phyloP scores from a whole-genome alignment of 495 filamentous ascomycete genomes.

The Penicillium goetzii region DNA sequence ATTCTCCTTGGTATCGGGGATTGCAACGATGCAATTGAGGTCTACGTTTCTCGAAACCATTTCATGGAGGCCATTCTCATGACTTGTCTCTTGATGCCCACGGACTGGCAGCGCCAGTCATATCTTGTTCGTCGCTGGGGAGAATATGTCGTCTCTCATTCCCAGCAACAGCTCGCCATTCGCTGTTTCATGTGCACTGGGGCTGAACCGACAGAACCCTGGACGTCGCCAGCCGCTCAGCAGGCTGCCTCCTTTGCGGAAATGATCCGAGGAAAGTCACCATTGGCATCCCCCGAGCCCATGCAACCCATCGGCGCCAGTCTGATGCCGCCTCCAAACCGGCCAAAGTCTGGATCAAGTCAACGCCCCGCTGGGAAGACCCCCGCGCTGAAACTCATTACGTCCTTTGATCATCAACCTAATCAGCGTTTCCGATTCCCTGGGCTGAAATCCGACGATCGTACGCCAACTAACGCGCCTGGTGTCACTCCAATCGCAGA shows the following conservation, averaged over 20 bases:
- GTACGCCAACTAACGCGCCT: constrained; percentile 74
- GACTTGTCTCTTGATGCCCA: constrained; percentile 71
- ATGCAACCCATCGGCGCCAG: constrained; percentile 34
- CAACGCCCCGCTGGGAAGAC: constrained; percentile 64
- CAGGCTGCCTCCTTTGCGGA: constrained; percentile 57
- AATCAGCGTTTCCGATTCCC: constrained; percentile 68
- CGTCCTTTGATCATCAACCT: constrained; percentile 72
- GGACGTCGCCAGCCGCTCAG: constrained; percentile 79
- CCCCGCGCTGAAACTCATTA: constrained; percentile 91
- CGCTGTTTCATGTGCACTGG: constrained; percentile 88
- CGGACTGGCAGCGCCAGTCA: constrained; percentile 87
- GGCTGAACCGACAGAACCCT: constrained; percentile 75
- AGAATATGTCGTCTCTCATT: constrained; percentile 83
- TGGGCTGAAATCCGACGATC: constrained; percentile 65
- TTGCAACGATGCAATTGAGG: constrained; percentile 91
- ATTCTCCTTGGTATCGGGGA: constrained; percentile 92
- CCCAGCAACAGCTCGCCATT: constrained; percentile 87
- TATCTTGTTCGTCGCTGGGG: constrained; percentile 93
- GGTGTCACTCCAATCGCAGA: constrained; percentile 90
- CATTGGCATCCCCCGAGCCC: constrained; percentile 48
- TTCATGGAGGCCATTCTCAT: constrained; percentile 90
- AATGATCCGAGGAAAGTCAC: constrained; percentile 43
- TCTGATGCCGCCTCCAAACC: constrained; percentile 32
- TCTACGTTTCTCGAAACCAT: constrained; percentile 89
- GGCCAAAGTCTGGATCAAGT: constrained; percentile 32